Base-by-base conservation (phyloP, 495 filamentous ascomycete species). In the Penicillium herquei region DNA sequence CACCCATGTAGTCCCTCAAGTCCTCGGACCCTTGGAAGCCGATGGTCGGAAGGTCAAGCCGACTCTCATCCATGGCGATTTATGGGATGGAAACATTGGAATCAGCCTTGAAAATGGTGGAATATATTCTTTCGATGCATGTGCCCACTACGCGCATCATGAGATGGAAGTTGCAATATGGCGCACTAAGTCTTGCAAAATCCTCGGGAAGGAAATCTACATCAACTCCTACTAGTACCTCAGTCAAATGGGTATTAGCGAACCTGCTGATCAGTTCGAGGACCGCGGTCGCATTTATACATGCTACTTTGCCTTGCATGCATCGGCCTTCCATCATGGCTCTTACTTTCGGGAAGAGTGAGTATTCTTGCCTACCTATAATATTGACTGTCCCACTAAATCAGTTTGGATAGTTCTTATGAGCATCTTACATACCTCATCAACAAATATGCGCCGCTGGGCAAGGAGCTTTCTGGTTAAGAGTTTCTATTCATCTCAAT, bases 1-100 rank as follows among this genome's bases (percentile, higher is more conserved):
- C 5, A 17, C 7, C 3, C 12, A 45, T 9, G 43, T 58, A 8
- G 30, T 58, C 12, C 55, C 55, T 13, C 49, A 18, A 26, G n/a
- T 58, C 11, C 44, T 58, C 3, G 35, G 44, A 1, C 43, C 43
- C 1, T 14, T 58, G 3, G n/a, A 49, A n/a, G 21, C 37, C 6
- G 49, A 53, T 30, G 50, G 50, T 3, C 49, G 37, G 2, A 7
- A 7, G 6, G 30, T 58, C 0, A 49, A 58, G 35, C 55, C 55
- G 8, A n/a, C 9, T 1, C 39, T 58, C 14, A 53, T 58, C 26
- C 55, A 58, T 13, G 55, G 55, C 2, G 43, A 58, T 11, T 26
- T 58, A 9, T 58, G 49, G 55, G 49, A 58, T 9, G 21, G 6
- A 7, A 58, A 58, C 17, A 40, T 53, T 10, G 49, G 49, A 10